Conservation (phyloP, 2,329 filamentous ascomycete species). For the Calonectria hawksworthii region DNA sequence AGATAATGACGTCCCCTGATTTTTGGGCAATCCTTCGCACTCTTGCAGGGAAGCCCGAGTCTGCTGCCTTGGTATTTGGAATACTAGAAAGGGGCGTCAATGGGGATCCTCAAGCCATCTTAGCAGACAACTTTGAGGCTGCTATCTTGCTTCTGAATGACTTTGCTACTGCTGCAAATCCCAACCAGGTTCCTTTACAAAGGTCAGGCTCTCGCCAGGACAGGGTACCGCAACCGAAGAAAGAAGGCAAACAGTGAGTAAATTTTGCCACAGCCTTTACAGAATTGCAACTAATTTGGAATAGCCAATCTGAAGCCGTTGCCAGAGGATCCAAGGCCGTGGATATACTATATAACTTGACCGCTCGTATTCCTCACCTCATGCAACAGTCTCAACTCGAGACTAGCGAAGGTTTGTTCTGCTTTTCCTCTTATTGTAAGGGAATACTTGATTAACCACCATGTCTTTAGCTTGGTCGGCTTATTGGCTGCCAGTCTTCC, state of each 20-base stretch:
- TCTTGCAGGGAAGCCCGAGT: slow-evolving; percentile 77
- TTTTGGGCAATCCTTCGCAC: slow-evolving; percentile 94
- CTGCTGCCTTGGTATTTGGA: slow-evolving; percentile 84
- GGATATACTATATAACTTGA: slow-evolving; percentile 85
- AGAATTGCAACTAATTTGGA: background rate
- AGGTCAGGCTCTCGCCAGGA: slow-evolving; percentile 68
- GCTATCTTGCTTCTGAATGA: slow-evolving; percentile 88
- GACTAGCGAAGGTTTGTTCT: slow-evolving; percentile 78
- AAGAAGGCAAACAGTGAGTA: slow-evolving; percentile 46
- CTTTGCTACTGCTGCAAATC: slow-evolving; percentile 86
- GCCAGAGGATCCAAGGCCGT: slow-evolving; percentile 85
- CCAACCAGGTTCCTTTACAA: slow-evolving; percentile 79
- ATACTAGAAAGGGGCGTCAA: slow-evolving; percentile 85
- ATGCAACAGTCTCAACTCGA: slow-evolving; percentile 96
- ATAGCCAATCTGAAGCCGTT: slow-evolving; percentile 68
- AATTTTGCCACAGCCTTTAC: too few species aligned
- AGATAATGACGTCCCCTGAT: slow-evolving; percentile 96
- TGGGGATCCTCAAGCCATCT: slow-evolving; percentile 84
- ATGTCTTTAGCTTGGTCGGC: slow-evolving; percentile 85
- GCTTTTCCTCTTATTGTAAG: background rate
- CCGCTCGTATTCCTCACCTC: slow-evolving; percentile 83
- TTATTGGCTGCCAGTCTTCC: slow-evolving; percentile 97
- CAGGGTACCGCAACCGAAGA: slow-evolving; percentile 47
- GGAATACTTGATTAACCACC: slow-evolving; percentile 28
- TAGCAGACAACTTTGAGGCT: slow-evolving; percentile 95